Base-by-base conservation (phyloP, 2,329 filamentous ascomycete species). In the Exophiala dermatitidis region DNA sequence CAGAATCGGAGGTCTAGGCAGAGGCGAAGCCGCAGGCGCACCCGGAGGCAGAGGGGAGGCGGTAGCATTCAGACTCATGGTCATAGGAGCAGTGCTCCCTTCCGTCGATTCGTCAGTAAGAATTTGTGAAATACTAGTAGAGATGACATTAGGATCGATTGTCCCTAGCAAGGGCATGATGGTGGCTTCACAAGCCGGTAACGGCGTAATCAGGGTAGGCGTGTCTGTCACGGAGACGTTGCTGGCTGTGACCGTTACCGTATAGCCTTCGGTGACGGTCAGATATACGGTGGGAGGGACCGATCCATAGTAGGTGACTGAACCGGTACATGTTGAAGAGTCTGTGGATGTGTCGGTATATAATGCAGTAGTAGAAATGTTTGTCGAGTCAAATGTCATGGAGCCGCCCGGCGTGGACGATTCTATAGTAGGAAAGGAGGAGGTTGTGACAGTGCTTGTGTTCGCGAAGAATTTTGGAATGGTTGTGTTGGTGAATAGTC, bases 261-360 rank as follows among this genome's bases (percentile, higher is more conserved):
- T 37, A 46, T 50, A 61, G 4, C 46, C 52, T 53, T 60, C 57
- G 5, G 54, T 58, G 26, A 61, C 53, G 10, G 59, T 61, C n/a
- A 60, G 19, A 30, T 60, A 61, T 33, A 61, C 57, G 3, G 59
- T 61, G 29, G 59, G 59, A 54, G 58, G 58, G 19, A 60, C 53
- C 3, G 57, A 51, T 6, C 57, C 55, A 37, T 45, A 52, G 48
- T 61, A 61, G 5, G 59, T 61, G 30, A 59, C 47, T 8, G 50
- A 58, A 30, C 58, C 58, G 26, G 52, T 50, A 43, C 56, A 60
- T 50, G 56, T 46, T 32, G 56, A 34, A 12, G 46, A 38, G 3
- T 52, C 37, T 7, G 47, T 51, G 29, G 53, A 41, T 38, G 28
- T 26, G 30, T 53, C 52, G 33, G 38, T 26, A 44, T 40, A 33